Evolutionary conservation across 768 basidiomycete genomes (phyloP).

Genomic region (Boletus vermiculosoides): DNA sequence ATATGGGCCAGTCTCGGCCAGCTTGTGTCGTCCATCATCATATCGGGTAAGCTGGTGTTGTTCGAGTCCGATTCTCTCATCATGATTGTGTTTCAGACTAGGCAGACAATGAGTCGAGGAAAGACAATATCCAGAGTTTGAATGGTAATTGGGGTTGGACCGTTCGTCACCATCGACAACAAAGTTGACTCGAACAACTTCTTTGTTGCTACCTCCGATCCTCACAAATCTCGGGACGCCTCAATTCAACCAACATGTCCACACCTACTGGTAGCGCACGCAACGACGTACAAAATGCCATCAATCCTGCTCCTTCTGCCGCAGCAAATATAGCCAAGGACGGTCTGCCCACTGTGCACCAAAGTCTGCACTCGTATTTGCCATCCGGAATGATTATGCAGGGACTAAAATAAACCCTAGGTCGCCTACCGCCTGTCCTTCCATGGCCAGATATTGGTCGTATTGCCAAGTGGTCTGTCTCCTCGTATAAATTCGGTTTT

Average conservation of each 20-base stretch:
- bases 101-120: background rate
- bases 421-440: slow-evolving; percentile 48
- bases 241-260: slow-evolving; percentile 14
- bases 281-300: slow-evolving; percentile 16
- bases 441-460: slow-evolving; percentile 84
- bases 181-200: background rate
- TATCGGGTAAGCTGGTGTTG: background rate
- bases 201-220: background rate
- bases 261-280: slow-evolving; percentile 1
- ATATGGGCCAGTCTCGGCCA: slow-evolving; percentile 38
- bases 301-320: slow-evolving; percentile 15
- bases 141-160: background rate
- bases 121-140: background rate
- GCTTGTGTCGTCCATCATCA: slow-evolving; percentile 11
- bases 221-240: background rate
- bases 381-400: background rate
- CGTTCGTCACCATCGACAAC: background rate
- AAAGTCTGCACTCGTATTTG: slow-evolving; percentile 27
- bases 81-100: background rate
- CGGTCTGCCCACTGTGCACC: slow-evolving; percentile 39
- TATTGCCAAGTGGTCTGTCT: slow-evolving; percentile 93
- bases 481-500: slow-evolving; percentile 94
- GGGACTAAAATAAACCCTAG: slow-evolving; percentile 12
- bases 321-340: slow-evolving; percentile 29
- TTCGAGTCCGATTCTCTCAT: background rate